Base-by-base conservation (phyloP, 148 eudicot species). In the Spergularia marina region DNA sequence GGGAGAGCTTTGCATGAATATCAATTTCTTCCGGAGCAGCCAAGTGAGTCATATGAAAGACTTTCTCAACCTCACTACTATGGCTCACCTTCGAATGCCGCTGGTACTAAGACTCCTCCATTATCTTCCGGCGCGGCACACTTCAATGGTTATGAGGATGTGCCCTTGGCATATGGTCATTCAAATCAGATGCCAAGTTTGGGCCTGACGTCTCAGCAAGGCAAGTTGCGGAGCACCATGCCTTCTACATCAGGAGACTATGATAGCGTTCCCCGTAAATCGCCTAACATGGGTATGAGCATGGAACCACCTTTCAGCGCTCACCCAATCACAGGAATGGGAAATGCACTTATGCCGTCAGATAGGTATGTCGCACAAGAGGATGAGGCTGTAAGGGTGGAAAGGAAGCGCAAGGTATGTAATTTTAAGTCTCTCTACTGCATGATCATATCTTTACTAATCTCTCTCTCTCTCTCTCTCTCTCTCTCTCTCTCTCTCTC, bases 21-120 rank as follows among this genome's bases (percentile, higher is more conserved):
- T 77, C 95, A 94, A 74, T 94, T 94, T 87, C 90, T 94, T 58
- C 97, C 97, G 25, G 95, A 94, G 84, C 89, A 91, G 75, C 97
- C 98, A 77, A 82, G 65, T 71, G 97, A 91, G 78, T 71, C 88
- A 25, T 87, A 88, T 79, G 93, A 91, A 62, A 82, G 93, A 91
- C 77, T 84, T 74, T 54, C 80, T 74, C 88, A 88, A 65, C 71
- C 93, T 80, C 91, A 89, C 69, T 85, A 86, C 74, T 83, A 90
- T 75, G 82, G 86, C 53, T 87, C 87, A 51, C 85, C 97, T 49
- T 63, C 81, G 68, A 87, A 91, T 66, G 85, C 78, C 72, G 85
- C 82, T 25, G 84, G 80, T 78, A 57, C 82, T 39, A 85, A 87
- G 71, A 81, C 82, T 82, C 83, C 80, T 77, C 80, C 87, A 51